phyloP scores from a whole-genome alignment of 495 filamentous ascomycete genomes.

The Tetracladium setigerum region DNA sequence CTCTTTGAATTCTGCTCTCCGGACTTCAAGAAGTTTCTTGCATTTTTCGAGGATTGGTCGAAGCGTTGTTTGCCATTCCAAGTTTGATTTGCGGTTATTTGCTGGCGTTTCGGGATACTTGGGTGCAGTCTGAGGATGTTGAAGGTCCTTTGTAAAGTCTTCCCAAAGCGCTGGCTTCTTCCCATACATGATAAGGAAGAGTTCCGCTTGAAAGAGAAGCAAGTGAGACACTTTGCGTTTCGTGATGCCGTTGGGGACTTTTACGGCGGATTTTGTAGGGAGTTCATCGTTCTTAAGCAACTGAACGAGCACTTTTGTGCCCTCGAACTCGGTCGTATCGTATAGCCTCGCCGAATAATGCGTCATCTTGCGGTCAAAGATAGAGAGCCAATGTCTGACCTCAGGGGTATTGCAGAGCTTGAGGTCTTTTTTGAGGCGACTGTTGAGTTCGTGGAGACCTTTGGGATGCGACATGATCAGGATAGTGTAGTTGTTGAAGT shows the following conservation, averaged over 20 bases:
- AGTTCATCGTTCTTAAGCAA: slow-evolving; percentile 4
- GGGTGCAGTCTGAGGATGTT: not conserved
- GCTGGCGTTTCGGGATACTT: not conserved
- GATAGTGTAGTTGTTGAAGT: slow-evolving; percentile 8
- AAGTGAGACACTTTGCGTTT: slow-evolving; percentile 1
- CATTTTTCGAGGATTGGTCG: slow-evolving; percentile 18
- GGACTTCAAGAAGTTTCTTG: slow-evolving; percentile 6
- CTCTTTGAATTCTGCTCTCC: slow-evolving; percentile 11
- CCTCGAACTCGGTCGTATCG: not conserved
- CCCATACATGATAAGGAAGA: slow-evolving; percentile 17
- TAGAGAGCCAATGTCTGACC: slow-evolving; percentile 23
- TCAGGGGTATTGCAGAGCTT: slow-evolving; percentile 13
- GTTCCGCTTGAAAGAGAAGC: slow-evolving; percentile 11
- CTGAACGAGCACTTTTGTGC: not conserved
- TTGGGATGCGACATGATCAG: slow-evolving; percentile 6
- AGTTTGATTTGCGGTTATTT: not conserved
- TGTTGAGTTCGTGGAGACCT: slow-evolving; percentile 15
- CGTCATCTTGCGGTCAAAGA: slow-evolving; percentile 6
- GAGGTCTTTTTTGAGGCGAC: slow-evolving; percentile 10
- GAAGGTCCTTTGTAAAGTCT: slow-evolving; percentile 5
- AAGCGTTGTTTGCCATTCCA: slow-evolving; percentile 3
- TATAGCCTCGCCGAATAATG: not conserved
- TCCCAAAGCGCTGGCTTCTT: slow-evolving; percentile 6
- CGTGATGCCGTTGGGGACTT: not conserved
- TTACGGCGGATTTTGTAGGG: not conserved